Evolutionary conservation across 805 yeast species (phyloP).

Genomic region (Ogataea henricii): DNA sequence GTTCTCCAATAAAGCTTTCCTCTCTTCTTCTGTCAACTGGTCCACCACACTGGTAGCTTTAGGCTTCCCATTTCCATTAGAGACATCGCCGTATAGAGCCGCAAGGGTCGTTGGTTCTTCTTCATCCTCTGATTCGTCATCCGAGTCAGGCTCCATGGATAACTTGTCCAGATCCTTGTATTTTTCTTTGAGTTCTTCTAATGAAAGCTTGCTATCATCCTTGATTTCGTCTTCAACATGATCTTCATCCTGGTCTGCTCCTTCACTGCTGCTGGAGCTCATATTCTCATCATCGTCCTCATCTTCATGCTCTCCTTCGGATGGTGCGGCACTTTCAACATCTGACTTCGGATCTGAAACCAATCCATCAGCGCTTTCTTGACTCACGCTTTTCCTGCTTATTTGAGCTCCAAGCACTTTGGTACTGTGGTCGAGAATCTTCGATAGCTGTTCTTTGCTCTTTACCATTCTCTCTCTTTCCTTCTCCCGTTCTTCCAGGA

Average conservation of each 20-base stretch:
- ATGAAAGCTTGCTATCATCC: conserved; percentile 52
- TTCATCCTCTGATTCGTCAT: conserved; percentile 23
- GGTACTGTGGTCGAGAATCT: conserved; percentile 89
- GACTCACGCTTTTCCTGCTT: conserved; percentile 41
- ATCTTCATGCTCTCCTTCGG: neutral
- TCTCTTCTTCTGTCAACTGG: conserved; percentile 31
- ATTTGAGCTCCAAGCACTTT: conserved; percentile 85
- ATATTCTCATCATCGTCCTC: conserved; percentile 15
- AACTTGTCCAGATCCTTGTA: conserved; percentile 46
- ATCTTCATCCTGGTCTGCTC: conserved; percentile 28
- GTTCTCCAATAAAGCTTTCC: conserved; percentile 18
- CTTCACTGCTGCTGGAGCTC: conserved; percentile 16
- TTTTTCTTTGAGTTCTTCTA: conserved; percentile 58
- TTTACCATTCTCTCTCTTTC: conserved; percentile 77
- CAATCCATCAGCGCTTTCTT: conserved; percentile 18
- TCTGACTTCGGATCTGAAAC: conserved; percentile 17
- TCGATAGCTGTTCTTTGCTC: conserved; percentile 84
- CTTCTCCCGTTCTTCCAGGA: conserved; percentile 71
- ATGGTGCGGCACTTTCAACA: conserved; percentile 21
- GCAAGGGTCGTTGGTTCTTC: conserved; percentile 28
- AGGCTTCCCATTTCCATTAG: conserved; percentile 6
- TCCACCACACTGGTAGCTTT: conserved; percentile 25
- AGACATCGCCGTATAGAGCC: conserved; percentile 35
- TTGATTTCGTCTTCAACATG: conserved; percentile 17
- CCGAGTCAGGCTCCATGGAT: conserved; percentile 17